Evolutionary conservation across 257 asterid genomes (phyloP).

Genomic region (Solanum medicagineum): DNA sequence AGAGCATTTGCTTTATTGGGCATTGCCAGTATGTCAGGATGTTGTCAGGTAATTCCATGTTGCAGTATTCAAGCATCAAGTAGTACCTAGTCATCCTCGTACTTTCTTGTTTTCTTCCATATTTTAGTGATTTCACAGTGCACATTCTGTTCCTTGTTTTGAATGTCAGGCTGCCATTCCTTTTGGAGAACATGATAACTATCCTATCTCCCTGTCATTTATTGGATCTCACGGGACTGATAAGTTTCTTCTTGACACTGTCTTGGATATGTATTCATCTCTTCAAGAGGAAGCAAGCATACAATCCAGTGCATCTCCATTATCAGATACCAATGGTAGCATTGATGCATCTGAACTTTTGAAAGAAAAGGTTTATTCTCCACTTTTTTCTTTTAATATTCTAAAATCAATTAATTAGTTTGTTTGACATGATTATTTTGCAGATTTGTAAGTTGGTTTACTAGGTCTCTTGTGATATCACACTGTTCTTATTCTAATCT

Average conservation of each 20-base stretch:
- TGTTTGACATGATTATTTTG: not conserved
- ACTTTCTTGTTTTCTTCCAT: not conserved
- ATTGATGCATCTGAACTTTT: constrained; percentile 74
- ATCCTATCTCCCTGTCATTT: constrained; percentile 62
- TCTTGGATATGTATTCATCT: constrained; percentile 65
- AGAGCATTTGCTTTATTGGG: constrained; percentile 50
- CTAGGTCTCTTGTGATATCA: not conserved
- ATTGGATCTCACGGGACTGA: constrained; percentile 77
- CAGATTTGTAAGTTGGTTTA: not conserved
- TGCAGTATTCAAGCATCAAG: not conserved
- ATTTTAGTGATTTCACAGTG: not conserved
- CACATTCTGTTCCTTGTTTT: not conserved
- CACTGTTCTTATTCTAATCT: not conserved
- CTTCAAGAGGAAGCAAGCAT: constrained; percentile 55
- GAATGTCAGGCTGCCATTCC: constrained; percentile 60
- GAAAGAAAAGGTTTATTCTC: constrained; percentile 67
- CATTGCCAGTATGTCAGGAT: constrained; percentile 76
- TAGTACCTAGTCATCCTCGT: not conserved
- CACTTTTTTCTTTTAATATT: not conserved
- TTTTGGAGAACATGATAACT: constrained; percentile 56
- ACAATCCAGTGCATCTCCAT: constrained; percentile 35
- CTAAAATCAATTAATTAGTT: not conserved
- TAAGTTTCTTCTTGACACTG: constrained; percentile 81
- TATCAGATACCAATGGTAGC: constrained; percentile 38
- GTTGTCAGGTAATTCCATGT: constrained; percentile 56